Percentiles rank a stretch among this genome's conserved stretches.
phyloP scores from a whole-genome alignment of 495 filamentous ascomycete genomes.

The Penicillium robsamsonii region DNA sequence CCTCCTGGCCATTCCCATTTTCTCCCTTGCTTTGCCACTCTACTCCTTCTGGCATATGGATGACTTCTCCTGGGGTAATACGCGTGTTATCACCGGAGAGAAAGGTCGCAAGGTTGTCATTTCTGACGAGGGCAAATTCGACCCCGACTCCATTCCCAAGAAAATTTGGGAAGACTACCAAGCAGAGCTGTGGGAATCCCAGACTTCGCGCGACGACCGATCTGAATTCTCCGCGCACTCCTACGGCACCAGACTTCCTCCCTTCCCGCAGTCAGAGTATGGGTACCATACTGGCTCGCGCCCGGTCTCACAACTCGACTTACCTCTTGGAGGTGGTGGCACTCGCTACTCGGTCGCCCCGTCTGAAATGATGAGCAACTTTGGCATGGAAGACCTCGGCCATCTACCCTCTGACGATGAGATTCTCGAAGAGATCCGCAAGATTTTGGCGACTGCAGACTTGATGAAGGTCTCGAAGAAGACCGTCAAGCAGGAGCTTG shows the following conservation, averaged over 20 bases:
- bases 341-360: conserved; percentile 80
- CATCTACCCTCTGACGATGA: conserved; percentile 83
- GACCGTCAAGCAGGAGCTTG: conserved; percentile 90
- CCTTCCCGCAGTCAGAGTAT: conserved; percentile 51
- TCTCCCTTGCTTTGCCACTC: conserved; percentile 84
- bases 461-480: conserved; percentile 99
- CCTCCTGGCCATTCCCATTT: conserved; percentile 86
- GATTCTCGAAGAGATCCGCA: conserved; percentile 87
- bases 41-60: conserved; percentile 99
- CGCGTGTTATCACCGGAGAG: conserved; percentile 95
- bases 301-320: conserved; percentile 73
- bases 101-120: conserved; percentile 89
- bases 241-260: conserved; percentile 81
- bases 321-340: conserved; percentile 43
- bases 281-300: conserved; percentile 54
- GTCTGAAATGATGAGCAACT: conserved; percentile 69
- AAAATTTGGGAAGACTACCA: conserved; percentile 99
- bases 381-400: conserved; percentile 66
- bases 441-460: conserved; percentile 86
- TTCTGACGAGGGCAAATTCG: conserved; percentile 97
- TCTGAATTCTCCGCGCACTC: conserved; percentile 91
- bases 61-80: conserved; percentile 99
- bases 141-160: conserved; percentile 85
- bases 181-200: conserved; percentile 87
- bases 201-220: conserved; percentile 79